phyloP scores from a whole-genome alignment of 2,329 filamentous ascomycete genomes.

The Elsinoe australis region DNA sequence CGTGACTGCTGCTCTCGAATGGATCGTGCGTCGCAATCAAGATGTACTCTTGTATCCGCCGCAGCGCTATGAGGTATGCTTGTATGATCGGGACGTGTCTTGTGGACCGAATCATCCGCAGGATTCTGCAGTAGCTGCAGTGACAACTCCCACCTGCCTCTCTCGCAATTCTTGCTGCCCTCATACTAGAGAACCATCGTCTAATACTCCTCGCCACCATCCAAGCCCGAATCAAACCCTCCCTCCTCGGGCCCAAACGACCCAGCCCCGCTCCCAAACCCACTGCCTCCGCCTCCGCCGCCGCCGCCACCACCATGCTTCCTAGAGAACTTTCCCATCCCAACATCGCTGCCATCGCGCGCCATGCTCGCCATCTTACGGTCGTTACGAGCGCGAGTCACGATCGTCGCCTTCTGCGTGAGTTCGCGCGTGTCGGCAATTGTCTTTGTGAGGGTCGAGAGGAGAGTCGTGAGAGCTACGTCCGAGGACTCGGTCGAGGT shows the following conservation, averaged over 20 bases:
- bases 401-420: conserved; percentile 59
- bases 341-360: conserved; percentile 10
- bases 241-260: conserved; percentile 1
- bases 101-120: too few relatives aligned
- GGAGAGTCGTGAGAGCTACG: conserved; percentile 66
- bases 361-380: conserved; percentile 1
- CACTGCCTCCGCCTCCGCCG: background rate
- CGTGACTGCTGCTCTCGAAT: too few relatives aligned
- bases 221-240: conserved; percentile 14
- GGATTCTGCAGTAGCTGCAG: too few relatives aligned
- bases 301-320: background rate
- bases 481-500: conserved; percentile 50
- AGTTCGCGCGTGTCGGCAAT: conserved; percentile 63
- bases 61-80: too few relatives aligned
- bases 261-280: background rate
- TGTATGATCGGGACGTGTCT: too few relatives aligned
- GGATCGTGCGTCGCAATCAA: too few relatives aligned
- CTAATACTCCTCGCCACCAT: conserved; percentile 15
- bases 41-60: too few relatives aligned
- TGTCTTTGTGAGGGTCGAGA: conserved; percentile 67
- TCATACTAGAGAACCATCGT: too few relatives aligned
- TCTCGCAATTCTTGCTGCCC: too few relatives aligned
- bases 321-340: background rate
- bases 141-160: too few relatives aligned
- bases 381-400: conserved; percentile 35